phyloP scores from a whole-genome alignment of 257 asterid species.

The Thymus quinquecostatus region DNA sequence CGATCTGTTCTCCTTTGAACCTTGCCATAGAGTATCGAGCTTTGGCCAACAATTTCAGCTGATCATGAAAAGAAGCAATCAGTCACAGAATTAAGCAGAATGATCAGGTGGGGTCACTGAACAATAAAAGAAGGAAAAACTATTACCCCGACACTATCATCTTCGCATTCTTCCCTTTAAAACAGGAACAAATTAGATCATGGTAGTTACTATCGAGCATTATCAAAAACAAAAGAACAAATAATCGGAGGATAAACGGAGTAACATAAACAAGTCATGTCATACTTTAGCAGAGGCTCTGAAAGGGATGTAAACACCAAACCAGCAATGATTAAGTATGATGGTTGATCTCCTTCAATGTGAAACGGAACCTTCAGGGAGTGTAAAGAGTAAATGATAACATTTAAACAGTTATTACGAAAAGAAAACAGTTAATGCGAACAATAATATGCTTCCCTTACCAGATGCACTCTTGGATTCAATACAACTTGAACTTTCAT shows the following conservation, averaged over 20 bases:
- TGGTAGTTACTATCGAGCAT: conserved; percentile 1
- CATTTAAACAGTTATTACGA: conserved; percentile 5
- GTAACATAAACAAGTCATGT: conserved; percentile 19
- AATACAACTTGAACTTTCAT: conserved; percentile 75
- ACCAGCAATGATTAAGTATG: conserved; percentile 90
- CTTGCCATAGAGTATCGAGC: conserved; percentile 83
- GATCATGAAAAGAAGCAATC: conserved; percentile 33
- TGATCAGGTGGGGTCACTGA: conserved; percentile 6
- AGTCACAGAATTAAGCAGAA: conserved; percentile 25
- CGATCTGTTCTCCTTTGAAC: conserved; percentile 88
- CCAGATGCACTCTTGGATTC: conserved; percentile 80
- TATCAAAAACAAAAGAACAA: conserved; percentile 10
- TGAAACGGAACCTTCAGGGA: conserved; percentile 86
- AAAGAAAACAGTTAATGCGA: conserved; percentile 22
- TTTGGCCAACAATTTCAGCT: conserved; percentile 85
- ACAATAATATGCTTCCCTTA: conserved; percentile 36
- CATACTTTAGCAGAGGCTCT: conserved; percentile 84
- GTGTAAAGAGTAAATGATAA: conserved; percentile 19
- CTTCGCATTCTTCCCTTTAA: conserved; percentile 85
- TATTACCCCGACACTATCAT: conserved; percentile 80
- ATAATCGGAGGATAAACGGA: conserved; percentile 17
- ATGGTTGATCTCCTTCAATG: conserved; percentile 89
- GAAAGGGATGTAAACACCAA: conserved; percentile 96
- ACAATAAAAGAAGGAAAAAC: not conserved
- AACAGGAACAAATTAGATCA: conserved; percentile 26